Percentiles rank a stretch among this genome's conserved stretches.
Conservation (phyloP, 495 filamentous ascomycete genomes). For the Talaromyces liani region DNA sequence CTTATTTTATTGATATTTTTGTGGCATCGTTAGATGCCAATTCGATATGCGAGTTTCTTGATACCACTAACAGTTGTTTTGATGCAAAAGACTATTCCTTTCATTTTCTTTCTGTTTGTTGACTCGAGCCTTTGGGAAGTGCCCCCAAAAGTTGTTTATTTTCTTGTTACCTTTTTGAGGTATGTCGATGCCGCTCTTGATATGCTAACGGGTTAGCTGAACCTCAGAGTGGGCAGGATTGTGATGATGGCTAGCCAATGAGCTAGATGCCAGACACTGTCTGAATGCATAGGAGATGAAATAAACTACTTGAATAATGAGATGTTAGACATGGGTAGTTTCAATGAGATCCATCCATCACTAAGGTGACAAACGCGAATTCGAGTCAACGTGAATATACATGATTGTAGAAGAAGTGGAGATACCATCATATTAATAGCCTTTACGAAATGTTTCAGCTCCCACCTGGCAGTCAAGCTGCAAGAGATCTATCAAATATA, state of each 20-base stretch:
- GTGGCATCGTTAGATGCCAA: neutral
- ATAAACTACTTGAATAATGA: neutral
- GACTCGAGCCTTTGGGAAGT: neutral
- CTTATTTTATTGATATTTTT: neutral
- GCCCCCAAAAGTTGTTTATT: neutral
- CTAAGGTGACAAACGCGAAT: neutral
- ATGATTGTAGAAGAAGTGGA: too few species aligned
- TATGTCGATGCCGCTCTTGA: neutral
- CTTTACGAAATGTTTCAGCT: too few species aligned
- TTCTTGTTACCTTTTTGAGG: neutral
- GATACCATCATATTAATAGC: too few species aligned
- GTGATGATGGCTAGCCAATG: neutral
- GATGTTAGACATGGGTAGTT: neutral
- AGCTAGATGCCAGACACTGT: neutral
- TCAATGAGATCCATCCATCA: neutral
- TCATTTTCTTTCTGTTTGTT: neutral
- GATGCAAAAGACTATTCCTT: neutral
- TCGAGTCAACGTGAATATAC: too few species aligned
- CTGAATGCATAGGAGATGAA: neutral
- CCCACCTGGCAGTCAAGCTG: too few species aligned
- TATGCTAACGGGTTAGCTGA: neutral
- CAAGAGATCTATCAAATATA: too few species aligned
- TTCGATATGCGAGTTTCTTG: neutral
- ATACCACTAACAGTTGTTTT: neutral
- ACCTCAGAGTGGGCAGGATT: neutral